Percentiles rank a stretch among this genome's conserved stretches.
Evolutionary conservation across 306 rosid genomes (phyloP).

Genomic region (Carpinus viminea): DNA sequence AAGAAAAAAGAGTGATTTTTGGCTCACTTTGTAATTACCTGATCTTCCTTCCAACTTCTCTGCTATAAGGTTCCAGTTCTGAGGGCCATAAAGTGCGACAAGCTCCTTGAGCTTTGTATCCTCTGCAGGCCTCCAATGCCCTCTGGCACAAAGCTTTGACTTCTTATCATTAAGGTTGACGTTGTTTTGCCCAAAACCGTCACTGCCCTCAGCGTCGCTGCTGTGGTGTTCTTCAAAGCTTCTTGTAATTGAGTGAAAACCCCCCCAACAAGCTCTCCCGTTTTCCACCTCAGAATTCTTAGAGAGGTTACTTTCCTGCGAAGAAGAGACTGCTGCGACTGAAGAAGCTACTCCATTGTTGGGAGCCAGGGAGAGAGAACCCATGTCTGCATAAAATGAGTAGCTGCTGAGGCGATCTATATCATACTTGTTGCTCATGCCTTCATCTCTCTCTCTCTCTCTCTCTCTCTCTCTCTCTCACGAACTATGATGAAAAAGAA

Average conservation of each 20-base stretch:
- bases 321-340: constrained; percentile 39
- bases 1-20: background rate
- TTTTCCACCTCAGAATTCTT: constrained; percentile 40
- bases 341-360: constrained; percentile 41
- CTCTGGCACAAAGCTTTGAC: constrained; percentile 86
- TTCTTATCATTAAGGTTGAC: constrained; percentile 28
- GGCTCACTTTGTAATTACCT: constrained; percentile 44
- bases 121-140: constrained; percentile 99
- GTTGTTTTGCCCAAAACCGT: constrained; percentile 40
- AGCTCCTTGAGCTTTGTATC: constrained; percentile 93
- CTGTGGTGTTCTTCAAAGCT: constrained; percentile 48
- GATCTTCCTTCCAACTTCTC: constrained; percentile 98
- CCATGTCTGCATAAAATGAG: constrained; percentile 56
- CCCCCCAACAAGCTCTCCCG: constrained; percentile 56
- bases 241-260: constrained; percentile 41
- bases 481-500: constrained; percentile 21
- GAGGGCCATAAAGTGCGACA: constrained; percentile 92
- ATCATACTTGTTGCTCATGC: constrained; percentile 41
- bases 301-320: constrained; percentile 40
- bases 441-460: constrained; percentile 32
- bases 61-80: constrained; percentile 97
- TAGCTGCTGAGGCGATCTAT: constrained; percentile 8
- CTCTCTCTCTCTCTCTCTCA: constrained; percentile 13
- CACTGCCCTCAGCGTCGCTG: constrained; percentile 52
- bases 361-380: constrained; percentile 62